phyloP scores from a whole-genome alignment of 2,329 filamentous ascomycete species.

The Ceratocystis lukuohia region DNA sequence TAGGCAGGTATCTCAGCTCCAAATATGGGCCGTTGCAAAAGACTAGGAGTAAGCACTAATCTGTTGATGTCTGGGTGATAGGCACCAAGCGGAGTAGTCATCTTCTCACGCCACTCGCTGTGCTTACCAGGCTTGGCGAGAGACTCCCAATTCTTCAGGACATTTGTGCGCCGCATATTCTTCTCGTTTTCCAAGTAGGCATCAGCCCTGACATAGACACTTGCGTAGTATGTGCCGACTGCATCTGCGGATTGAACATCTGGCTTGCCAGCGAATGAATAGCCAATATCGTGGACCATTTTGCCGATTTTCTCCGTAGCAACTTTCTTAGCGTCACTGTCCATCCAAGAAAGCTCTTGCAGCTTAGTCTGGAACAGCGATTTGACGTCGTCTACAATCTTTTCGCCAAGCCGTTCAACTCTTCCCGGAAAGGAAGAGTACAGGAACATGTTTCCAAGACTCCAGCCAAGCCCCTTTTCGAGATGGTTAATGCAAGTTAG shows the following conservation, averaged over 20 bases:
- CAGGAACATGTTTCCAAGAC: constrained; percentile 56
- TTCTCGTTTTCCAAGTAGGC: constrained; percentile 46
- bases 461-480: constrained; percentile 50
- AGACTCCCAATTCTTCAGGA: constrained; percentile 40
- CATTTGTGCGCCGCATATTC: constrained; percentile 34
- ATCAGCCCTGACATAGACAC: constrained; percentile 36
- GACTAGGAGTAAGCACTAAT: constrained; percentile 55
- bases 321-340: constrained; percentile 42
- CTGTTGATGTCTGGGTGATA: constrained; percentile 52
- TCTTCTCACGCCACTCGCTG: constrained; percentile 46
- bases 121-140: constrained; percentile 47
- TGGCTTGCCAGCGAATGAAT: constrained; percentile 42
- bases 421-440: constrained; percentile 55
- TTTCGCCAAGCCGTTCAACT: constrained; percentile 42
- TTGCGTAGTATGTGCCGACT: constrained; percentile 44
- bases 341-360: constrained; percentile 37
- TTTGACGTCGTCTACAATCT: constrained; percentile 59
- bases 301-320: constrained; percentile 53
- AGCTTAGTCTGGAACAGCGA: constrained; percentile 40
- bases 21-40: constrained; percentile 56
- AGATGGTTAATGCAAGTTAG: constrained; percentile 47
- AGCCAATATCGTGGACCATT: constrained; percentile 55
- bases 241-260: constrained; percentile 44
- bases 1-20: constrained; percentile 50
- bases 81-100: constrained; percentile 50